Conservation (phyloP, 192 early-diverging fungal species). For the Podochytrium sp. region DNA sequence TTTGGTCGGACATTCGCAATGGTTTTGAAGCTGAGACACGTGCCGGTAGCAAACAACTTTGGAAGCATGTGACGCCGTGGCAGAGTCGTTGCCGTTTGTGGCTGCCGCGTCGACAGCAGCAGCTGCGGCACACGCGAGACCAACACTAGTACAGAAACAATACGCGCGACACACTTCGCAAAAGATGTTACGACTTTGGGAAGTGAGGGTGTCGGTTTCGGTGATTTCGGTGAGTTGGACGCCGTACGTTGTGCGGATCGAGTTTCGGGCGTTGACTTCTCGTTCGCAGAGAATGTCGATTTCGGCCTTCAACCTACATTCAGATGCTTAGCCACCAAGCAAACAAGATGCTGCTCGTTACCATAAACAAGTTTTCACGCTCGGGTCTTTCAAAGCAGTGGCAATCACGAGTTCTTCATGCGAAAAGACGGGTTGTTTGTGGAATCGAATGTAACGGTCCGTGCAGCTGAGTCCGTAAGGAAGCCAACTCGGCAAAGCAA, state of each 20-base stretch:
- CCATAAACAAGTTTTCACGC: constrained; percentile 42
- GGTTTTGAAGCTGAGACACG: constrained; percentile 43
- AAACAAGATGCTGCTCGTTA: background rate
- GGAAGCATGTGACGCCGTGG: constrained; percentile 46
- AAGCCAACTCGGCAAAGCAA: constrained; percentile 92
- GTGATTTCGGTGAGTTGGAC: constrained; percentile 20
- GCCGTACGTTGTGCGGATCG: constrained; percentile 17
- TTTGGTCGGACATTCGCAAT: constrained; percentile 51
- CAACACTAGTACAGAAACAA: constrained; percentile 30
- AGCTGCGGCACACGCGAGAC: background rate
- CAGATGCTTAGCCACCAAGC: background rate
- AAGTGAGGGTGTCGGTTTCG: constrained; percentile 12
- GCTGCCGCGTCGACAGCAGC: background rate
- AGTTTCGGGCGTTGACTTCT: constrained; percentile 25
- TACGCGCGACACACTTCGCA: constrained; percentile 47
- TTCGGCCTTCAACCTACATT: constrained; percentile 19
- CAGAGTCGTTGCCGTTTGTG: no score
- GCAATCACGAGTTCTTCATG: constrained; percentile 83
- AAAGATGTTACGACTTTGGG: constrained; percentile 36
- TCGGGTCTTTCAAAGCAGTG: constrained; percentile 34
- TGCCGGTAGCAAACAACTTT: constrained; percentile 73
- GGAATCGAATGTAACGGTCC: constrained; percentile 77
- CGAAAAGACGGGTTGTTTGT: constrained; percentile 86
- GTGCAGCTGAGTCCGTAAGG: constrained; percentile 80
- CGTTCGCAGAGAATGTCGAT: constrained; percentile 31